Conservation (phyloP, 768 basidiomycete species). For the Podaxis pistillaris region DNA sequence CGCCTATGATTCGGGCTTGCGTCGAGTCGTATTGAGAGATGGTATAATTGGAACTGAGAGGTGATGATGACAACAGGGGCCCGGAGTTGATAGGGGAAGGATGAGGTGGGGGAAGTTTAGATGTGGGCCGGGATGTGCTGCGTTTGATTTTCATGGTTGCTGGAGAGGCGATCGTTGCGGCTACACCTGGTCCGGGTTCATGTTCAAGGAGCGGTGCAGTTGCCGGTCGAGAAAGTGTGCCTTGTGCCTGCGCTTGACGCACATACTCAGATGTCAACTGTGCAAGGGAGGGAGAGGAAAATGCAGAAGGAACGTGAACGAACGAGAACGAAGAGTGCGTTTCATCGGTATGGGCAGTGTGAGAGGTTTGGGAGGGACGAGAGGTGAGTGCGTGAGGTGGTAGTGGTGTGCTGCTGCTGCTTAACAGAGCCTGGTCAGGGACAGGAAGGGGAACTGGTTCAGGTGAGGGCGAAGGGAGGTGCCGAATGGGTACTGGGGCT, state of each 20-base stretch:
- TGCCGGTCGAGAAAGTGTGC: not conserved
- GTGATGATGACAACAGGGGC: not conserved
- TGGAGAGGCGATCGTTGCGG: conserved; percentile 12
- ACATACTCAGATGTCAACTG: not conserved
- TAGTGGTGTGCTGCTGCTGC: not conserved
- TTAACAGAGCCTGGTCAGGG: not conserved
- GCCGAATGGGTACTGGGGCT: not conserved
- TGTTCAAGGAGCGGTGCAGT: not conserved
- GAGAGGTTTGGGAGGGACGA: conserved; percentile 13
- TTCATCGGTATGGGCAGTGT: conserved; percentile 7
- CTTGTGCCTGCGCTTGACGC: not conserved
- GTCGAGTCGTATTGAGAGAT: conserved; percentile 3
- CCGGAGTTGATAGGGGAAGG: not conserved
- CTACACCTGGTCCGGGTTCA: not conserved
- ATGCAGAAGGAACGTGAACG: conserved; percentile 6
- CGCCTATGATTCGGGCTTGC: conserved; percentile 26
- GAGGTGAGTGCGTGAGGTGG: not conserved
- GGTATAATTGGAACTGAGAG: conserved; percentile 6
- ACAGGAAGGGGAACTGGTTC: not conserved
- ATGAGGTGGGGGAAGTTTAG: conserved; percentile 1
- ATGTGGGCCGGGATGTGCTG: conserved; percentile 3
- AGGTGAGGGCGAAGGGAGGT: not conserved
- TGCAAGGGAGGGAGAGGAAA: conserved; percentile 4
- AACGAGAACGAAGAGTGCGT: conserved; percentile 13
- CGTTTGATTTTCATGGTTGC: conserved; percentile 11